These are phyloP conservation scores for Exophiala sp. DNA, from an alignment of 2,329 filamentous ascomycete species.

Conservation along the genomic window DNA sequence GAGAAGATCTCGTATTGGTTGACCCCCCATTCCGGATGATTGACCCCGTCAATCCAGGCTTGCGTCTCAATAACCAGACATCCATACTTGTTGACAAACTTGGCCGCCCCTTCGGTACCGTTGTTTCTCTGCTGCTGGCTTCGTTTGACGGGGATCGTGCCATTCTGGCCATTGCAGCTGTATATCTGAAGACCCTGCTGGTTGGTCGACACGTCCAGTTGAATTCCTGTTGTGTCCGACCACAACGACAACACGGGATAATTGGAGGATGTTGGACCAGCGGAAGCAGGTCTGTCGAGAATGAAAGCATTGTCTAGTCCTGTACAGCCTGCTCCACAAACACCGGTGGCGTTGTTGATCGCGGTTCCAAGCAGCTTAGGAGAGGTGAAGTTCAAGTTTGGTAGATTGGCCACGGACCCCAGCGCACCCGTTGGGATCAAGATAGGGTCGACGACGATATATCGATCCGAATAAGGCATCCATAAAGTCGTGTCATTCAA, in stretches of 20 bases:
- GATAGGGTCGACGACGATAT: constrained; percentile 51
- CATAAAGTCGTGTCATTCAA: constrained; percentile 41
- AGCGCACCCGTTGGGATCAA: constrained; percentile 72
- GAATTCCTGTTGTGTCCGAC: constrained; percentile 70
- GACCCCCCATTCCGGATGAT: constrained; percentile 81
- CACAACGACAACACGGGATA: constrained; percentile 54
- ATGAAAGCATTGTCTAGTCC: constrained; percentile 67
- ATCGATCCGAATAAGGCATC: constrained; percentile 43
- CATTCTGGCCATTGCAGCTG: constrained; percentile 71
- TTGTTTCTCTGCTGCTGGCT: constrained; percentile 48
- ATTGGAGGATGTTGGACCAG: constrained; percentile 31
- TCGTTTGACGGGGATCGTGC: constrained; percentile 44
- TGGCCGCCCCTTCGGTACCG: constrained; percentile 47
- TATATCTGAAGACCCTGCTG: constrained; percentile 88
- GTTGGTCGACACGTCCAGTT: constrained; percentile 72
- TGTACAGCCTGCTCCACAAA: constrained; percentile 75
- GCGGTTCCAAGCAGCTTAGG: constrained; percentile 74
- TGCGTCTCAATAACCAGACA: constrained; percentile 88
- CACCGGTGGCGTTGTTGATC: constrained; percentile 57
- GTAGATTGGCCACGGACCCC: constrained; percentile 67
- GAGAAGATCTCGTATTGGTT: constrained; percentile 39
- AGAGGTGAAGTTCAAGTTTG: constrained; percentile 57
- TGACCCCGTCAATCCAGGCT: constrained; percentile 91
- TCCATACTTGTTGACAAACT: constrained; percentile 59
- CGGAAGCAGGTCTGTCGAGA: constrained; percentile 37